Percentiles rank a stretch among this genome's conserved stretches.
These are phyloP conservation scores for Phytophthora agathidicida DNA, from an alignment of 352 stramenopile genomes.

Conservation along the genomic window DNA sequence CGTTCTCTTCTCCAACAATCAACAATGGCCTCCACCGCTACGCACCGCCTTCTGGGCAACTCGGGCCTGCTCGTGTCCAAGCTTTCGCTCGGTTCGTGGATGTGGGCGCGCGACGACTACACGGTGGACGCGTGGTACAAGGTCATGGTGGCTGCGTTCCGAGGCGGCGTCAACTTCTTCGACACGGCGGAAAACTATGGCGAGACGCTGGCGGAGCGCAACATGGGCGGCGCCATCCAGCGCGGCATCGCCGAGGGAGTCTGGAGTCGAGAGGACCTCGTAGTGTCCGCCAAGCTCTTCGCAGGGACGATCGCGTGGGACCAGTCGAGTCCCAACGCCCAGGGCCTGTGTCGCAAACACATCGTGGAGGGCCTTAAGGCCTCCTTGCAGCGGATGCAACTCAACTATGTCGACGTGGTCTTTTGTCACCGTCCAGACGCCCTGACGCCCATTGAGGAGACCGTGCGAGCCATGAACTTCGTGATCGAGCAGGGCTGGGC, in stretches of 20 bases:
- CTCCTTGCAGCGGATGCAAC: constrained; percentile 10
- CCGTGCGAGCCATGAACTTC: constrained; percentile 4
- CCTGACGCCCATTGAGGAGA: constrained; percentile 35
- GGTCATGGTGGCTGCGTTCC: constrained; percentile 18
- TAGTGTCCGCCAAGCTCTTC: constrained; percentile 64
- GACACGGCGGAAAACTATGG: constrained; percentile 35
- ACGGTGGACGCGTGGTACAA: constrained; percentile 23
- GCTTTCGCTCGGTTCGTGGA: constrained; percentile 11
- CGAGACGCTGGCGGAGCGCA: constrained; percentile 11
- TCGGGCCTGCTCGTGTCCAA: constrained; percentile 8
- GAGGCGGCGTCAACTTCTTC: constrained; percentile 56
- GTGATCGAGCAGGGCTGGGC: constrained; percentile 43
- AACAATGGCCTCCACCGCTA: constrained; percentile 6
- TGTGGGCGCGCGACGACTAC: constrained; percentile 8
- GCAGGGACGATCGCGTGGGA: constrained; percentile 27
- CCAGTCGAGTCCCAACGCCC: not conserved
- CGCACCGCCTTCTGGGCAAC: constrained; percentile 5
- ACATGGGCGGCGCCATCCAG: constrained; percentile 49
- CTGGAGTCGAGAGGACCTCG: constrained; percentile 45
- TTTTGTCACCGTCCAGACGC: constrained; percentile 1
- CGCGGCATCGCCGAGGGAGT: constrained; percentile 32
- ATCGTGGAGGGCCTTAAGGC: constrained; percentile 6
- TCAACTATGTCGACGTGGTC: constrained; percentile 5
- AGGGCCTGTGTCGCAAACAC: constrained; percentile 6
- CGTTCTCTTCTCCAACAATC: too few relatives aligned